Conservation (phyloP, 2,329 filamentous ascomycete species). For the Myriangium duriaei region DNA sequence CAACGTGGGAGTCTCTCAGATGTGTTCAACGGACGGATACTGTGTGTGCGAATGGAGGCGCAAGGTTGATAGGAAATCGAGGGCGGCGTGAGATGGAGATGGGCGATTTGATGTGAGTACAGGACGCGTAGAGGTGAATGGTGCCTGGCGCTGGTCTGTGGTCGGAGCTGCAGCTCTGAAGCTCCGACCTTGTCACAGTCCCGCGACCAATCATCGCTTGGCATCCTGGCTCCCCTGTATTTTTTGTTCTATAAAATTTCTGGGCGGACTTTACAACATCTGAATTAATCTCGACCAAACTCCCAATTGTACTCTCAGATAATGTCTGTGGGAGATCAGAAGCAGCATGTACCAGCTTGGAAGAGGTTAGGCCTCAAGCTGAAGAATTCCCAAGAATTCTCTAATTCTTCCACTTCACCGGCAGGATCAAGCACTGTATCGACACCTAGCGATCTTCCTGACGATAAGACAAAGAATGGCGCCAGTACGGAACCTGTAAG, state of each 20-base stretch:
- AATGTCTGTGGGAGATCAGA: conserved; percentile 1
- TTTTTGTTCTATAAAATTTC: conserved; percentile 7
- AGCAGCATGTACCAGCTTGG: conserved; percentile 40
- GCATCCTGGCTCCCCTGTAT: background rate
- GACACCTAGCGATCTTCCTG: too few relatives aligned
- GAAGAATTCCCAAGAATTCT: conserved; percentile 37
- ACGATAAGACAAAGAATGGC: too few relatives aligned
- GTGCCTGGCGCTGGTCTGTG: background rate
- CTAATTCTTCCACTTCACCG: too few relatives aligned
- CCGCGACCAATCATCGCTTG: conserved; percentile 1
- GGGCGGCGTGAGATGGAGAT: too few relatives aligned
- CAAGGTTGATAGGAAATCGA: too few relatives aligned
- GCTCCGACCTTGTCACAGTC: background rate
- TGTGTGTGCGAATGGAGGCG: too few relatives aligned
- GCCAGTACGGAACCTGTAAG: too few relatives aligned
- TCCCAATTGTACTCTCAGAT: background rate
- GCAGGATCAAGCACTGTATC: background rate
- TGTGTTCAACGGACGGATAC: too few relatives aligned
- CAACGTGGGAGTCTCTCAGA: too few relatives aligned
- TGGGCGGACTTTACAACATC: too few relatives aligned
- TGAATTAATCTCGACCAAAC: too few relatives aligned
- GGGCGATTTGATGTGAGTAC: background rate
- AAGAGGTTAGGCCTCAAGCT: conserved; percentile 48
- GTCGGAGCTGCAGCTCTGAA: background rate
- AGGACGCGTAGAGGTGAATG: background rate